Percentiles rank a stretch among this genome's conserved stretches.
phyloP scores from a whole-genome alignment of 2,329 filamentous ascomycete species.

The Hirsutella minnesotensis region DNA sequence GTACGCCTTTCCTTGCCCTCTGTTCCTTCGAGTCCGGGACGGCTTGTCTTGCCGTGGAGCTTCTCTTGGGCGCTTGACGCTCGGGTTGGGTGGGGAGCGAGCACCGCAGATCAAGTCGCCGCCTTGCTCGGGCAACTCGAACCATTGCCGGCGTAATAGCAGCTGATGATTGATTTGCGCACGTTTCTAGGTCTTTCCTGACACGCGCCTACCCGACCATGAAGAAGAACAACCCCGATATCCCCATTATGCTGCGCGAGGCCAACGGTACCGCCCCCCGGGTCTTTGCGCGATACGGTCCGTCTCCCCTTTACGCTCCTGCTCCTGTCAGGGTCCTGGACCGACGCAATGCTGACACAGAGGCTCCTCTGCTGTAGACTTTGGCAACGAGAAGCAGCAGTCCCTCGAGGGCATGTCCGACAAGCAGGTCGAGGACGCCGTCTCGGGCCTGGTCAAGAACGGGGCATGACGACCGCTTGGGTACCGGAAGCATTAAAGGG shows the following conservation, averaged over 20 bases:
- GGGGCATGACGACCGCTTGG: background rate
- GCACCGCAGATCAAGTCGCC: too few species aligned
- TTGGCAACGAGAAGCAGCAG: conserved; percentile 44
- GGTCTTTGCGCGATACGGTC: conserved; percentile 89
- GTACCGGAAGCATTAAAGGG: too few species aligned
- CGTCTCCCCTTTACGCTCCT: conserved; percentile 4
- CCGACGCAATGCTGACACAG: conserved; percentile 9
- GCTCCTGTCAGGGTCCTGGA: background rate
- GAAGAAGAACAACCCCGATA: conserved; percentile 97
- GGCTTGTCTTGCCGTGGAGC: too few species aligned
- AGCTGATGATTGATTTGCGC: background rate
- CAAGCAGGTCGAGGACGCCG: conserved; percentile 49
- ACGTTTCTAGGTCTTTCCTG: conserved; percentile 62
- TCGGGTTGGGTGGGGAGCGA: too few species aligned
- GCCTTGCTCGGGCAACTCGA: too few species aligned
- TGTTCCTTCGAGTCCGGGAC: background rate
- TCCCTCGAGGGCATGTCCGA: conserved; percentile 47
- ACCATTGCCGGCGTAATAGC: too few species aligned
- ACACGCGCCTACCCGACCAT: conserved; percentile 89
- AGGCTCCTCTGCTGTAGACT: conserved; percentile 23
- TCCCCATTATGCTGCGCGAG: conserved; percentile 89
- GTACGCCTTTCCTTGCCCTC: conserved; percentile 35
- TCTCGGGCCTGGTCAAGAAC: conserved; percentile 40
- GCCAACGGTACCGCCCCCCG: conserved; percentile 72
- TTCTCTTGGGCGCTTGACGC: too few species aligned